phyloP scores from a whole-genome alignment of 176 grass and related monocot species.

The Paspalum vaginatum region DNA sequence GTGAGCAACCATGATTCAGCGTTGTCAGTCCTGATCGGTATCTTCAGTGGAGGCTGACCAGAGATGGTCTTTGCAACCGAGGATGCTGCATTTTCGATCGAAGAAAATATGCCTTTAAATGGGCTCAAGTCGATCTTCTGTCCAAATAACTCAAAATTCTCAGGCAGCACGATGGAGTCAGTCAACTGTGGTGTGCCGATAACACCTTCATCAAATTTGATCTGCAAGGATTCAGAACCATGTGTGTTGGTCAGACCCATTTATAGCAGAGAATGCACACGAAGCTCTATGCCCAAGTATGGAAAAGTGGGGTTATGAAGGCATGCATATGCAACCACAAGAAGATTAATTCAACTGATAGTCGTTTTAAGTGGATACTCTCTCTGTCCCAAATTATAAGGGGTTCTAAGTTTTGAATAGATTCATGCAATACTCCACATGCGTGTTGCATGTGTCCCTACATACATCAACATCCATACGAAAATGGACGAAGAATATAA shows the following conservation, averaged over 20 bases:
- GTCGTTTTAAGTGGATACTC: too few relatives aligned
- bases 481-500: too few relatives aligned
- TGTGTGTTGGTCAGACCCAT: not conserved
- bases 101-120: slow-evolving; percentile 74
- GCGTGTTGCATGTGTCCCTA: too few relatives aligned
- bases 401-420: too few relatives aligned
- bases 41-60: slow-evolving; percentile 79
- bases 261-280: not conserved
- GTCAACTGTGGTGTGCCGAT: slow-evolving; percentile 91
- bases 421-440: too few relatives aligned
- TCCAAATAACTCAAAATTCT: slow-evolving; percentile 80
- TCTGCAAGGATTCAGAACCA: slow-evolving; percentile 50
- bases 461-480: too few relatives aligned
- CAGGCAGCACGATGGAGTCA: slow-evolving; percentile 75
- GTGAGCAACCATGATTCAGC: slow-evolving; percentile 88
- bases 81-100: slow-evolving; percentile 77
- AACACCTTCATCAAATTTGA: slow-evolving; percentile 88
- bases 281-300: not conserved
- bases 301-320: not conserved
- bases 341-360: too few relatives aligned
- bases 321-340: too few relatives aligned
- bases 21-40: slow-evolving; percentile 64
- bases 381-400: too few relatives aligned
- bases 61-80: slow-evolving; percentile 82
- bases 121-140: slow-evolving; percentile 84